Evolutionary conservation across 139 green algal genomes (phyloP).

Genomic region (Chlorokybus atmophyticus): DNA sequence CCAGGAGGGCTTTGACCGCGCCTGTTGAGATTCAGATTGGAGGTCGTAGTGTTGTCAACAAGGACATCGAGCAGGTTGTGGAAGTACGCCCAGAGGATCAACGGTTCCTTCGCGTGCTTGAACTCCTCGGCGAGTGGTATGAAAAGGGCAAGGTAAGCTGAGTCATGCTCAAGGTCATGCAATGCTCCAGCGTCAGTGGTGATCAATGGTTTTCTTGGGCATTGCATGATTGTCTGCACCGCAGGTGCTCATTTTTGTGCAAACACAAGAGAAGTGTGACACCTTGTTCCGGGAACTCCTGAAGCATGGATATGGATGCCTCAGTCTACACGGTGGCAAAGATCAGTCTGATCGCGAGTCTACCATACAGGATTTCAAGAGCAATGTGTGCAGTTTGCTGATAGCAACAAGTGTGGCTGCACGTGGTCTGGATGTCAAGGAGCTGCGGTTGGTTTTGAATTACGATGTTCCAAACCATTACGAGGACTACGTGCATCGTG

Average conservation of each 20-base stretch:
- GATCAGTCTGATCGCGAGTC: slow-evolving; percentile 89
- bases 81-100: slow-evolving; percentile 58
- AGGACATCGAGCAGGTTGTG: slow-evolving; percentile 81
- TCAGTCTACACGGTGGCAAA: slow-evolving; percentile 92
- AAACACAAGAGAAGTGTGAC: slow-evolving; percentile 83
- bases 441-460: slow-evolving; percentile 88
- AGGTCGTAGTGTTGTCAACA: slow-evolving; percentile 80
- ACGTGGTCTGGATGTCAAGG: slow-evolving; percentile 83
- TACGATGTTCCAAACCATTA: slow-evolving; percentile 95
- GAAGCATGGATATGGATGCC: slow-evolving; percentile 73
- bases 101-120: slow-evolving; percentile 84
- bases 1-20: slow-evolving; percentile 20
- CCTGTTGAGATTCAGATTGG: slow-evolving; percentile 45
- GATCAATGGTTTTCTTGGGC: neutral
- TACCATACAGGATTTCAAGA: slow-evolving; percentile 93
- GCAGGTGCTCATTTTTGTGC: slow-evolving; percentile 68
- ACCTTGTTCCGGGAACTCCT: slow-evolving; percentile 79
- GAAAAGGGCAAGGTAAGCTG: slow-evolving; percentile 26
- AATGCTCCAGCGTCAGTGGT: neutral
- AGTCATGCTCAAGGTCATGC: neutral
- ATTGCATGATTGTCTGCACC: neutral
- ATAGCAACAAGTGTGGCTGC: slow-evolving; percentile 66
- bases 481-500: slow-evolving; percentile 94
- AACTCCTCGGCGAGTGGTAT: slow-evolving; percentile 76
- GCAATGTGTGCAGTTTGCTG: slow-evolving; percentile 75